These are phyloP conservation scores for Pseudomicrostroma phylloplanum DNA, from an alignment of 1,284 basidiomycete species.

Conservation along the genomic window DNA sequence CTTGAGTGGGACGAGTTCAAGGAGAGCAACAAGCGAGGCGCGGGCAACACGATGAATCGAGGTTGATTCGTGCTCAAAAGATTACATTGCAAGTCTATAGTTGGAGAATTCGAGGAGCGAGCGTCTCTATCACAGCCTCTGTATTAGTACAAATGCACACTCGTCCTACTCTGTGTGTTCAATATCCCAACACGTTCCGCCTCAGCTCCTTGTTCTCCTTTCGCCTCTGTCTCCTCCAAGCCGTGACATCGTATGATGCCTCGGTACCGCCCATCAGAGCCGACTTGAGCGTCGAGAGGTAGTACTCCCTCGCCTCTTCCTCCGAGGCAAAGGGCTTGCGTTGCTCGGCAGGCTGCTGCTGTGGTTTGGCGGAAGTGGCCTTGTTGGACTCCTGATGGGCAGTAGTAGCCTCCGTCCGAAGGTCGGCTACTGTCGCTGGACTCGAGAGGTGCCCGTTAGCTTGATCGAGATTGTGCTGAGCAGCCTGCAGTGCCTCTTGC, in stretches of 20 bases:
- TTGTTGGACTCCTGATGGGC: too few relatives aligned
- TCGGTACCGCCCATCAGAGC: constrained; percentile 4
- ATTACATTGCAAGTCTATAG: neutral
- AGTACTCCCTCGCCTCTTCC: too few relatives aligned
- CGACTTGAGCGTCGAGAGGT: too few relatives aligned
- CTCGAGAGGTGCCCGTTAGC: too few relatives aligned
- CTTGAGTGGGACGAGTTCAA: constrained; percentile 37
- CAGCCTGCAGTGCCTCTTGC: neutral
- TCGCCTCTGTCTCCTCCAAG: constrained; percentile 18
- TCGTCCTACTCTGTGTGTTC: neutral
- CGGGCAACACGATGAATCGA: constrained; percentile 90
- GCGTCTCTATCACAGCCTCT: neutral
- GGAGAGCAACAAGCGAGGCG: constrained; percentile 57
- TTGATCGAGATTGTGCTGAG: too few relatives aligned
- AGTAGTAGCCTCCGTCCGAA: too few relatives aligned
- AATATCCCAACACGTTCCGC: constrained; percentile 23
- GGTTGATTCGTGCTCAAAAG: constrained; percentile 53
- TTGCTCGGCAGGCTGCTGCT: too few relatives aligned
- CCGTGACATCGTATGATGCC: constrained; percentile 8
- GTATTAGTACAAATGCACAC: too few relatives aligned
- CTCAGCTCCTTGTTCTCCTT: constrained; percentile 17
- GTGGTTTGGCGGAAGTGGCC: too few relatives aligned
- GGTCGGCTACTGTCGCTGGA: too few relatives aligned
- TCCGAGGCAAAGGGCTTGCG: too few relatives aligned
- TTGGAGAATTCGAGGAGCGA: neutral